Percentiles rank a stretch among this genome's conserved stretches.
Evolutionary conservation across 1,284 basidiomycete species (phyloP).

Genomic region (Heimioporus punctisporus): DNA sequence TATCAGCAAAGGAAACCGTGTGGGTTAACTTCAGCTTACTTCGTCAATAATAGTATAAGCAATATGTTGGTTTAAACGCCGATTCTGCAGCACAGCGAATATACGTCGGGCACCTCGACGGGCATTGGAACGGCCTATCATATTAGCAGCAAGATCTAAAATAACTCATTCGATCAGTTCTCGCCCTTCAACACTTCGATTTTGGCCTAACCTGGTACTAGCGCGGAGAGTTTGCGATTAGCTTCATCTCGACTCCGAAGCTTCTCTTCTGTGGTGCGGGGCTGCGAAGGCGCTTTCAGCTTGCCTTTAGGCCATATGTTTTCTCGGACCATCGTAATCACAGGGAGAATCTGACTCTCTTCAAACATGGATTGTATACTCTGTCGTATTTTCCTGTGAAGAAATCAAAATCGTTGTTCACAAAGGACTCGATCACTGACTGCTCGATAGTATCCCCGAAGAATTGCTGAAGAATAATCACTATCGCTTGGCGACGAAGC

Average conservation of each 20-base stretch:
- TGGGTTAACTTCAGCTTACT: conserved; percentile 41
- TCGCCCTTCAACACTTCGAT: not conserved
- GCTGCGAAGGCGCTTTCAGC: conserved; percentile 57
- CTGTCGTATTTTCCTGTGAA: conserved; percentile 83
- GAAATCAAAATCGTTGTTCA: not conserved
- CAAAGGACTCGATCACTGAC: conserved; percentile 42
- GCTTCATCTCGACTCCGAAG: conserved; percentile 81
- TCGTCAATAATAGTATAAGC: conserved; percentile 88
- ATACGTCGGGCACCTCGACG: conserved; percentile 88
- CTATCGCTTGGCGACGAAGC: conserved; percentile 95
- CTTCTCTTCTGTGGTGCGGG: conserved; percentile 84
- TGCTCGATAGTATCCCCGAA: conserved; percentile 95
- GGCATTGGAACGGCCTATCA: conserved; percentile 95
- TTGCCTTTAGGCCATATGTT: conserved; percentile 85
- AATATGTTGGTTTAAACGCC: conserved; percentile 91
- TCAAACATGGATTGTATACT: conserved; percentile 65
- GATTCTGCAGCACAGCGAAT: conserved; percentile 93
- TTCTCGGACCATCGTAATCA: conserved; percentile 70
- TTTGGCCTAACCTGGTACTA: conserved; percentile 79
- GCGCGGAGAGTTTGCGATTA: conserved; percentile 82
- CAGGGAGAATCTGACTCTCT: conserved; percentile 67
- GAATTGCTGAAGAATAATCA: conserved; percentile 95
- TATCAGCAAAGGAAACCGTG: conserved; percentile 6
- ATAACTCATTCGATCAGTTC: conserved; percentile 7
- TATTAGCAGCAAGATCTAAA: conserved; percentile 90